Evolutionary conservation across 1,284 basidiomycete genomes (phyloP).

Genomic region (Schizopora paradoxa): DNA sequence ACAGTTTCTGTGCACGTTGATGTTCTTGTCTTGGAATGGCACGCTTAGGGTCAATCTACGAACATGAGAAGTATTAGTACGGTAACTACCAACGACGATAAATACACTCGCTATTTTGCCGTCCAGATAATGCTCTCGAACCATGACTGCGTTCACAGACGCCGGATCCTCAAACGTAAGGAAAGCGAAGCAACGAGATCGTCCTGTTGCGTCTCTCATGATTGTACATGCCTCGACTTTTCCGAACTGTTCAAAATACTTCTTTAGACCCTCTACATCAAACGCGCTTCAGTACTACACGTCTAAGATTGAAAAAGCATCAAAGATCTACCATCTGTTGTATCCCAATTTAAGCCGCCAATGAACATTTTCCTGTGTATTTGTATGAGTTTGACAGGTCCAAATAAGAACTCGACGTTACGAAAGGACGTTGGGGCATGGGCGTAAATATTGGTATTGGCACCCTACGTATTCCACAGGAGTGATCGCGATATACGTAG

Average conservation of each 20-base stretch:
- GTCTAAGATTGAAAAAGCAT: constrained; percentile 27
- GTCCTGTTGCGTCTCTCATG: constrained; percentile 89
- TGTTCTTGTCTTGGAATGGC: constrained; percentile 96
- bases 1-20: constrained; percentile 87
- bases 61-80: constrained; percentile 10
- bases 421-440: constrained; percentile 9
- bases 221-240: constrained; percentile 90
- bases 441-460: constrained; percentile 27
- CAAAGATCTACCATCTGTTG: constrained; percentile 77
- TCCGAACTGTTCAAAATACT: constrained; percentile 88
- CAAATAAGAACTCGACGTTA: constrained; percentile 23
- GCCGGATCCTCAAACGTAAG: constrained; percentile 85
- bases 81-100: constrained; percentile 5
- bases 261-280: constrained; percentile 68
- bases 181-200: constrained; percentile 92
- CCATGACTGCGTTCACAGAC: constrained; percentile 87
- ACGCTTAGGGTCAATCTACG: constrained; percentile 96
- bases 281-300: constrained; percentile 36
- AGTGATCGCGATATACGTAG: constrained; percentile 66
- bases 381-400: constrained; percentile 25
- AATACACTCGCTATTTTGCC: constrained; percentile 78
- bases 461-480: constrained; percentile 47
- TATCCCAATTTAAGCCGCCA: constrained; percentile 96
- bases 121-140: constrained; percentile 84
- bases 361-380: constrained; percentile 93